Evolutionary conservation across 2,329 filamentous ascomycete genomes (phyloP).

Genomic region (Penicillium sp.): DNA sequence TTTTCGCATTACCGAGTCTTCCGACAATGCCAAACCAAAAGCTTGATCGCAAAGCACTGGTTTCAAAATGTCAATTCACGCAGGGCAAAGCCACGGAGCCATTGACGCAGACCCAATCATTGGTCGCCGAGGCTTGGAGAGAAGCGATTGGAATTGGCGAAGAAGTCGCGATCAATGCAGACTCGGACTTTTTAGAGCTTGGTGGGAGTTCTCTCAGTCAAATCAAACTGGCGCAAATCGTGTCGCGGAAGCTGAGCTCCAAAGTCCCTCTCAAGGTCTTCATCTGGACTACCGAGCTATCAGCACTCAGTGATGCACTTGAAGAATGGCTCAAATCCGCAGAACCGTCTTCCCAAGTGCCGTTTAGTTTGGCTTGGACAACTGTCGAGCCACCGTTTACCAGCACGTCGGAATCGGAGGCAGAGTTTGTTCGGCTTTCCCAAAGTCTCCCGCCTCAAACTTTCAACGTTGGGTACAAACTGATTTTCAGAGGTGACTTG

Average conservation of each 20-base stretch:
- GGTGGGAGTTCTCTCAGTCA: not conserved
- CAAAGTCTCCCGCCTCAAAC: not conserved
- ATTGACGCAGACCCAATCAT: not conserved
- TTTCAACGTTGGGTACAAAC: not conserved
- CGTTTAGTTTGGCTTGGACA: not conserved
- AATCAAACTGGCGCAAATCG: not conserved
- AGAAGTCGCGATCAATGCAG: not conserved
- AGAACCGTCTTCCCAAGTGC: not conserved
- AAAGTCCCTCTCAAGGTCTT: not conserved
- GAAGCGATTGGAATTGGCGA: not conserved
- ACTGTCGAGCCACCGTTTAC: not conserved
- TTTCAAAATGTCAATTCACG: not conserved
- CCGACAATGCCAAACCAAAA: not conserved
- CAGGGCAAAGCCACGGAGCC: not conserved
- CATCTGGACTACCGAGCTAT: not conserved
- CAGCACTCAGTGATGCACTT: not conserved
- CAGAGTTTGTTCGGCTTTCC: not conserved
- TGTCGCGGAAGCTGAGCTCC: not conserved
- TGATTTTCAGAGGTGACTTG: not conserved
- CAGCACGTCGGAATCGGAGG: not conserved
- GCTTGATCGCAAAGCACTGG: not conserved
- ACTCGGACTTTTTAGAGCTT: not conserved
- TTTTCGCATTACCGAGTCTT: not conserved
- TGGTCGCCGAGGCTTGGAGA: not conserved
- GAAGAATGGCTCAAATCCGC: not conserved